phyloP scores from a whole-genome alignment of 2,329 filamentous ascomycete genomes.

The Colletotrichum orchidophilum region DNA sequence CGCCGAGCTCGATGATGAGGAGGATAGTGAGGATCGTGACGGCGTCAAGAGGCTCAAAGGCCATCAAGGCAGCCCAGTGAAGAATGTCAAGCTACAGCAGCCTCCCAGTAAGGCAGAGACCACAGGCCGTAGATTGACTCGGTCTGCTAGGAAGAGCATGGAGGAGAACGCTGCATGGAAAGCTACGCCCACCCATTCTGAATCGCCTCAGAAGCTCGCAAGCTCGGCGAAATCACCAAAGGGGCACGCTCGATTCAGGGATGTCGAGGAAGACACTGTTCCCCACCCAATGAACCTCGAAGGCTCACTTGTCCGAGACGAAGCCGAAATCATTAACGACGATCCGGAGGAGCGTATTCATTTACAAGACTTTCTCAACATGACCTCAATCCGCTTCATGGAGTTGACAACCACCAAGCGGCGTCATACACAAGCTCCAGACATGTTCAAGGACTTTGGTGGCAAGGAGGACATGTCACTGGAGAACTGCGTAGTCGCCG shows the following conservation, averaged over 20 bases:
- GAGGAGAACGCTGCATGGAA: constrained; percentile 48
- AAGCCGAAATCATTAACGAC: constrained; percentile 56
- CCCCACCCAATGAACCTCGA: constrained; percentile 54
- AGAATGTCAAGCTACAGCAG: constrained; percentile 75
- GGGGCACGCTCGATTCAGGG: constrained; percentile 63
- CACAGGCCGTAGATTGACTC: constrained; percentile 66
- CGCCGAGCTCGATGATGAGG: constrained; percentile 72
- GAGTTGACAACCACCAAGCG: constrained; percentile 96
- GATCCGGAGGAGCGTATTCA: constrained; percentile 73
- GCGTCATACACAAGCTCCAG: constrained; percentile 79
- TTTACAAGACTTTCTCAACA: constrained; percentile 90
- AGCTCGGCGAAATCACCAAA: constrained; percentile 63
- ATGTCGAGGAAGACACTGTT: constrained; percentile 58
- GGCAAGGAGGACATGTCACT: constrained; percentile 66
- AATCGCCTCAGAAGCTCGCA: constrained; percentile 57
- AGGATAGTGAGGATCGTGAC: constrained; percentile 66
- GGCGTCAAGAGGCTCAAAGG: constrained; percentile 76
- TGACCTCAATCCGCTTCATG: constrained; percentile 98
- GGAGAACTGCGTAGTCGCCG: constrained; percentile 85
- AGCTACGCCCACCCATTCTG: constrained; percentile 52
- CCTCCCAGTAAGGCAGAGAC: constrained; percentile 75
- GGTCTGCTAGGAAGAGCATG: constrained; percentile 58
- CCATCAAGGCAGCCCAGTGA: constrained; percentile 80
- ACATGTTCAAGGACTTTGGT: constrained; percentile 51
- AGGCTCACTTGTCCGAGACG: constrained; percentile 51